phyloP scores from a whole-genome alignment of 345 rosid species.

The Gossypium sturtianum region DNA sequence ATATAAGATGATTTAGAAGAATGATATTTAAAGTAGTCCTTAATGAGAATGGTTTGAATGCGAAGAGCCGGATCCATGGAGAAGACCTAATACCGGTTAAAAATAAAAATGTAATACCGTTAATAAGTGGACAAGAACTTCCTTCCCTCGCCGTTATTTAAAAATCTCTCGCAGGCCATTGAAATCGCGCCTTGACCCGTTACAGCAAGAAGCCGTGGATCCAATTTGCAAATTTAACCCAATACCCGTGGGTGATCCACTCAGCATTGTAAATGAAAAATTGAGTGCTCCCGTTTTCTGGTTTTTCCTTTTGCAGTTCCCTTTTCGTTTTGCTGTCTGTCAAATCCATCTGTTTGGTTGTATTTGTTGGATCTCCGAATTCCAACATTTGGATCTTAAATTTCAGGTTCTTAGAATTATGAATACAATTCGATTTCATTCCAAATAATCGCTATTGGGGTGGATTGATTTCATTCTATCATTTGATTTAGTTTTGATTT shows the following conservation, averaged over 20 bases:
- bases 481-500: slow-evolving; percentile 9
- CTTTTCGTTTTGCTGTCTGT: not conserved
- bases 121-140: not conserved
- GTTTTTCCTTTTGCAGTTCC: not conserved
- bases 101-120: not conserved
- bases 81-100: not conserved
- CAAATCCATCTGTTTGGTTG: slow-evolving; percentile 41
- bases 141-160: not conserved
- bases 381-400: slow-evolving; percentile 30
- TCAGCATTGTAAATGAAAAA: not conserved
- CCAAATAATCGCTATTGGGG: not conserved
- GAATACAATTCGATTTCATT: slow-evolving; percentile 8
- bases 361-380: slow-evolving; percentile 25
- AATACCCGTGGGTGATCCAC: not conserved
- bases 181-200: not conserved
- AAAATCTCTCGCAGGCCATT: not conserved
- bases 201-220: not conserved
- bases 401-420: slow-evolving; percentile 2
- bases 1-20: too few relatives aligned
- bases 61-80: not conserved
- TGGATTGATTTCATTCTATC: not conserved
- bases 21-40: too few relatives aligned
- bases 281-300: slow-evolving; percentile 1
- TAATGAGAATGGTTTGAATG: too few relatives aligned
- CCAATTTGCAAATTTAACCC: not conserved